Evolutionary conservation across 805 yeast species (phyloP), one percentile per base, ranked within the genome.

Genomic region (Priceomyces haplophilus): DNA sequence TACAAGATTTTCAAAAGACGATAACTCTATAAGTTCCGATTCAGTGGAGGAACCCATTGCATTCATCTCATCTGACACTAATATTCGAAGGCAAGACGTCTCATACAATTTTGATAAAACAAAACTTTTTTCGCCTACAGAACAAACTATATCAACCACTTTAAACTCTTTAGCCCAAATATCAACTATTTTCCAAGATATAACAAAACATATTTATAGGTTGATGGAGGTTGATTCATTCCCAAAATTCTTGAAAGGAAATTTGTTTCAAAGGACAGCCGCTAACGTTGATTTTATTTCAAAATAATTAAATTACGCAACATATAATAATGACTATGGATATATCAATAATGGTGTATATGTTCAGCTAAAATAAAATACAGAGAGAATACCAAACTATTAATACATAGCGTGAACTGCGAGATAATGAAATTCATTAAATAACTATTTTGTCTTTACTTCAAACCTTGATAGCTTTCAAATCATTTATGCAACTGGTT

Each of bases 181-280:
- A 12, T 37, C 57, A 20, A 47, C 73, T 1, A 61, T 77, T 12
- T 76, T 78, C 40, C 72, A 70, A n/a, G 64, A 65, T 16, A 76
- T 84, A 5, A 67, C 72, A n/a, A 40, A 51, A 8, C 75, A 75
- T 35, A 72, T 84, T 39, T 75, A 74, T 50, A 63, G 69, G 33
- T 61, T 87, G 61, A 80, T 87, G 84, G 85, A 83, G 50, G 72
- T 61, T 27, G 95, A 87, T 62, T 84, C 93, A 6, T 70, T 83
- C 31, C 85, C 85, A 2, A 86, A 85, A 56, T 86, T 87, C 50
- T 45, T 82, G 29, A 50, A 45, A 13, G 60, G 68, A 40, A 58
- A 49, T 18, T 44, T 54, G 29, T 61, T 50, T 45, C 47, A 45
- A 31, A 44, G 45, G 12, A 53, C 61, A 32, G 44, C 40, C 19